Percentiles rank a stretch among this genome's conserved stretches.
phyloP scores from a whole-genome alignment of 2,329 filamentous ascomycete species.

The Calonectria hongkongensis region DNA sequence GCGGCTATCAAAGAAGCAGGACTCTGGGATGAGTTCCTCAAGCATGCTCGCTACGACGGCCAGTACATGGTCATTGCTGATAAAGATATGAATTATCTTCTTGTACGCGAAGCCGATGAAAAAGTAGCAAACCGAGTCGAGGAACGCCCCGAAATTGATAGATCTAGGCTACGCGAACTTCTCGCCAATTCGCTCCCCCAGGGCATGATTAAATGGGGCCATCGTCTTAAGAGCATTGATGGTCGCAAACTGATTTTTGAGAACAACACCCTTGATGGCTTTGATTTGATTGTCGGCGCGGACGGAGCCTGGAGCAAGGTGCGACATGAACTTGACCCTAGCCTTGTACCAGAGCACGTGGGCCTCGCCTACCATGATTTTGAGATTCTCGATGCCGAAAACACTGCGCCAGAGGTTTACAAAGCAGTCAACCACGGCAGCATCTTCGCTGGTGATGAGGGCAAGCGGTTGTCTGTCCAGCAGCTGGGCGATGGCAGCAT shows the following conservation, averaged over 20 bases:
- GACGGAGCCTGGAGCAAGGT: conserved; percentile 63
- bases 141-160: conserved; percentile 73
- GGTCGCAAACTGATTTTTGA: conserved; percentile 62
- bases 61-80: conserved; percentile 70
- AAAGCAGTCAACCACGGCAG: conserved; percentile 68
- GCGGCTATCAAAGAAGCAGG: conserved; percentile 70
- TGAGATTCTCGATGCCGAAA: conserved; percentile 63
- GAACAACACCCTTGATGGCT: conserved; percentile 59
- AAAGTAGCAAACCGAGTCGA: conserved; percentile 51
- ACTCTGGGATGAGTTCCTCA: conserved; percentile 69
- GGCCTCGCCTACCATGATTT: conserved; percentile 67
- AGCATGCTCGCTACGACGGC: conserved; percentile 70
- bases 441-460: conserved; percentile 66
- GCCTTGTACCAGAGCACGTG: conserved; percentile 65
- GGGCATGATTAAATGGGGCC: conserved; percentile 67
- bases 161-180: conserved; percentile 65
- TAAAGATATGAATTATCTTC: conserved; percentile 60
- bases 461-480: conserved; percentile 62
- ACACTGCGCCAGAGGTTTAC: conserved; percentile 64
- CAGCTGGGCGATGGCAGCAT: conserved; percentile 70
- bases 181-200: conserved; percentile 67
- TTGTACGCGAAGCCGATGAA: conserved; percentile 53
- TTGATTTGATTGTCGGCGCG: conserved; percentile 62
- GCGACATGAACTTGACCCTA: conserved; percentile 57
- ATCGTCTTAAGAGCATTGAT: conserved; percentile 63